phyloP scores from a whole-genome alignment of 768 basidiomycete species.

The Phylloporus arenicola region DNA sequence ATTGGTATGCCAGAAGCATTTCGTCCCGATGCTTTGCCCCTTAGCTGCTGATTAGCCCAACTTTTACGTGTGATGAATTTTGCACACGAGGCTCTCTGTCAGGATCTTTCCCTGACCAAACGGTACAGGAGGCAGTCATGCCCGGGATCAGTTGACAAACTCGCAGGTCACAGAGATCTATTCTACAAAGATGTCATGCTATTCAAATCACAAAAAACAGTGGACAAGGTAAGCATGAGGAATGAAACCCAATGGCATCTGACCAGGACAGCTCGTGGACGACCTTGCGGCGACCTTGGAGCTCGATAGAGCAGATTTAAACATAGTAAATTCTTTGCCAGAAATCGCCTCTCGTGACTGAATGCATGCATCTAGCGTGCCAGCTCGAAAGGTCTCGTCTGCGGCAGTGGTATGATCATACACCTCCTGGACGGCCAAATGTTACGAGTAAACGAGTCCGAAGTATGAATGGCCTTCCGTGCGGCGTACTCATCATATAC shows the following conservation, averaged over 20 bases:
- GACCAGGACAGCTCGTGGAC: slow-evolving; percentile 66
- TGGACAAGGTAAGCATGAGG: slow-evolving; percentile 57
- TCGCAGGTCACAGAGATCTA: slow-evolving; percentile 56
- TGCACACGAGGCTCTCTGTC: slow-evolving; percentile 60
- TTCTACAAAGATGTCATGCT: slow-evolving; percentile 81
- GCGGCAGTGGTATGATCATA: slow-evolving; percentile 59
- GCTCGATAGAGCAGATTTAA: slow-evolving; percentile 68
- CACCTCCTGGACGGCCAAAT: slow-evolving; percentile 50
- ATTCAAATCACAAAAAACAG: slow-evolving; percentile 72
- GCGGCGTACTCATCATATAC: not conserved
- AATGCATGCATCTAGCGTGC: slow-evolving; percentile 54
- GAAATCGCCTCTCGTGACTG: slow-evolving; percentile 3
- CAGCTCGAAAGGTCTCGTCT: slow-evolving; percentile 82
- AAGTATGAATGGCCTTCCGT: slow-evolving; percentile 36
- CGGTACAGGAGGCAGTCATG: slow-evolving; percentile 35
- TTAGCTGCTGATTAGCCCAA: slow-evolving; percentile 45
- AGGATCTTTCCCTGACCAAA: slow-evolving; percentile 57
- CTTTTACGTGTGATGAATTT: slow-evolving; percentile 61
- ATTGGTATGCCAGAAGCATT: slow-evolving; percentile 32
- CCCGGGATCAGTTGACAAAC: slow-evolving; percentile 7
- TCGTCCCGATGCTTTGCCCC: not conserved
- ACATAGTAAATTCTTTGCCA: slow-evolving; percentile 48
- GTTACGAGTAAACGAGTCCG: slow-evolving; percentile 48
- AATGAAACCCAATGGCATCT: not conserved
- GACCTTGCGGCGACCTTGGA: slow-evolving; percentile 82